Base-by-base conservation (phyloP, 352 stramenopile genomes). In the Globisporangium parvum region DNA sequence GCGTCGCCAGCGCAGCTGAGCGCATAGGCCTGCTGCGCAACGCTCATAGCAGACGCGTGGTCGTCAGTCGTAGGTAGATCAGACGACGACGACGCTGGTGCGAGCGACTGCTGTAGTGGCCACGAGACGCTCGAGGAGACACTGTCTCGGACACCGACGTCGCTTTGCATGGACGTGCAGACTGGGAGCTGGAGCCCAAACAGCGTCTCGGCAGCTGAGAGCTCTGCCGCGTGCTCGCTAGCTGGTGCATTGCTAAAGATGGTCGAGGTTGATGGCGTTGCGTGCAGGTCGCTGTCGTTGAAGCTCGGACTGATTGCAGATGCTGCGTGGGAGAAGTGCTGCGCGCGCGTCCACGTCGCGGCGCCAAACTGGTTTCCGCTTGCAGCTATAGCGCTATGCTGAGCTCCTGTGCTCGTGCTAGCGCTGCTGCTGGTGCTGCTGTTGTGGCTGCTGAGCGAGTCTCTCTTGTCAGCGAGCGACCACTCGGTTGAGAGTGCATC, bases 261-360 rank as follows among this genome's bases (percentile, higher is more conserved):
- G 18, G 11, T 40, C 17, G 42, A n/a, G 11, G 6, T 9, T 6
- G 15, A 20, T 6, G 15, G 9, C n/a, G 47, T 10, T 35, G 28
- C 9, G 18, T 49, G 21, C 1, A 35, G 48, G 6, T 35, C 48
- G 3, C 39, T 37, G 14, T 56, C 47, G 47, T 37, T 66, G 21
- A 62, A 53, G 24, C 49, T 49, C 20, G 60, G 39, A 44, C 47
- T 23, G 51, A 66, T 61, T 14, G 48, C 10, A 10, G 60, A 55
- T 3, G 50, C 55, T 5, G 60, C 60, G 15, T 47, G 35, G 9
- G 59, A 54, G 18, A 51, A 54, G 39, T 65, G 59, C n/a, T 61
- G 59, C 28, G 49, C 53, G 12, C 39, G 47, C 5, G 26, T 61
- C 59, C 59, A 65, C 37, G 48, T 61, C 21, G 40, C n/a, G 20